Evolutionary conservation across 768 basidiomycete species (phyloP).

Genomic region (Kwoniella sp.): DNA sequence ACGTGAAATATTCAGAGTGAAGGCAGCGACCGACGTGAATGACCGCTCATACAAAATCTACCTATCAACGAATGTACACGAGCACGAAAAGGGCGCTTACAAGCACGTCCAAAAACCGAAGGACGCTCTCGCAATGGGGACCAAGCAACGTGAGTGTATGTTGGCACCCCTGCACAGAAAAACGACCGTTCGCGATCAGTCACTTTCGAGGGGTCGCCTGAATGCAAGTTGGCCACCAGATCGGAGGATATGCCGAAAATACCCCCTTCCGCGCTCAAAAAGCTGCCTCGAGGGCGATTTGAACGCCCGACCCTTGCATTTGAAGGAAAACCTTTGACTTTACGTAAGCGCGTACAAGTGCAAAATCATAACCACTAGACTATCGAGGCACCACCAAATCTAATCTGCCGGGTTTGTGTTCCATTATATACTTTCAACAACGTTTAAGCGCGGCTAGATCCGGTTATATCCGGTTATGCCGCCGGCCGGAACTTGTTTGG

Average conservation of each 20-base stretch:
- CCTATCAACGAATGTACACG: too few relatives aligned
- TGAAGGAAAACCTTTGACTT: not conserved
- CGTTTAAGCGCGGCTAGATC: not conserved
- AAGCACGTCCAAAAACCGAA: not conserved
- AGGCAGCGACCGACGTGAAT: too few relatives aligned
- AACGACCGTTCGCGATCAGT: too few relatives aligned
- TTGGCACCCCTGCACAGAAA: too few relatives aligned
- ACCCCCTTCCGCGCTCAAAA: not conserved
- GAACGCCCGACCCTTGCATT: conserved; percentile 27
- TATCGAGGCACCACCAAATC: not conserved
- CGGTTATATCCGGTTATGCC: not conserved
- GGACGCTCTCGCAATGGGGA: too few relatives aligned
- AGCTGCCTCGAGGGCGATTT: conserved; percentile 19
- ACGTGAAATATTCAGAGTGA: too few relatives aligned
- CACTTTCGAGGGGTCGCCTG: too few relatives aligned
- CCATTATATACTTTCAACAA: too few relatives aligned
- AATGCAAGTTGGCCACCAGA: not conserved
- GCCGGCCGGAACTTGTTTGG: not conserved
- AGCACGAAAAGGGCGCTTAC: too few relatives aligned
- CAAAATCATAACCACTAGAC: conserved; percentile 32
- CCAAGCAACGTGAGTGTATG: too few relatives aligned
- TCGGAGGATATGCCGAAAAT: not conserved
- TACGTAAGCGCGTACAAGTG: conserved; percentile 13
- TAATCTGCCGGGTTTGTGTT: too few relatives aligned
- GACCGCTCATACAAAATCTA: too few relatives aligned